Evolutionary conservation across 2,329 filamentous ascomycete genomes (phyloP), one percentile per base, ranked within the genome.

Genomic region (Cladosporium sp.): DNA sequence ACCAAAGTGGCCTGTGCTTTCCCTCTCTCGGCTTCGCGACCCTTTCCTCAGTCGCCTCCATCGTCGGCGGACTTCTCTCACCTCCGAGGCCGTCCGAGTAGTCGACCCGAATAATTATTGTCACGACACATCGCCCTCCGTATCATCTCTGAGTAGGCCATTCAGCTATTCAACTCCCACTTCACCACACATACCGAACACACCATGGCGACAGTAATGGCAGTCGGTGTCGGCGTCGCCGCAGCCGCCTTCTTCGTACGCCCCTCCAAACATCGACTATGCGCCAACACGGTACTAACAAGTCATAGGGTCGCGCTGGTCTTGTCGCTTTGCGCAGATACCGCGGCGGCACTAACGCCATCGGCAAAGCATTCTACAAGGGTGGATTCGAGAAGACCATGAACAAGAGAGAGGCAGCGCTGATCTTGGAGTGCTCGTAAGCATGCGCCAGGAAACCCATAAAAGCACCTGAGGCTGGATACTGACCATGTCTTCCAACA

Each of bases 341-440:
- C 60, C 83, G 89, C 61, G 89, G 89, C 62, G 87, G 87, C 59
- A 77, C 75, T 8, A 89, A 88, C 64, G 87, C 89, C 35, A 78
- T 96, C 66, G 94, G 94, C 67, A 91, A 92, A 74, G 86, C 91
- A 40, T 99, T 91, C 72, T 97, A 97, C 82, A 99, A 97, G 77
- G 94, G 94, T 65, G 94, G 94, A n/a, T 99, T 99, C 72, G 94
- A 99, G 78, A 81, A 86, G 60, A 89, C 88, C 75, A 99, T 99
- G 93, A 97, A 86, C 73, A 85, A 88, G 73, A 86, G 88, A 73
- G 94, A 99, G 77, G 94, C 94, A 20, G 83, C 91, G 4, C 77
- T 99, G 66, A 97, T 99, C 60, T 78, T 99, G 49, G 89, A 94
- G 64, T 86, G 97, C 61, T 90, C 86, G 93, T 97, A 84, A 58